These are phyloP conservation scores for Astrothelium subdiscretum DNA, from an alignment of 495 filamentous ascomycete genomes.

Conservation along the genomic window DNA sequence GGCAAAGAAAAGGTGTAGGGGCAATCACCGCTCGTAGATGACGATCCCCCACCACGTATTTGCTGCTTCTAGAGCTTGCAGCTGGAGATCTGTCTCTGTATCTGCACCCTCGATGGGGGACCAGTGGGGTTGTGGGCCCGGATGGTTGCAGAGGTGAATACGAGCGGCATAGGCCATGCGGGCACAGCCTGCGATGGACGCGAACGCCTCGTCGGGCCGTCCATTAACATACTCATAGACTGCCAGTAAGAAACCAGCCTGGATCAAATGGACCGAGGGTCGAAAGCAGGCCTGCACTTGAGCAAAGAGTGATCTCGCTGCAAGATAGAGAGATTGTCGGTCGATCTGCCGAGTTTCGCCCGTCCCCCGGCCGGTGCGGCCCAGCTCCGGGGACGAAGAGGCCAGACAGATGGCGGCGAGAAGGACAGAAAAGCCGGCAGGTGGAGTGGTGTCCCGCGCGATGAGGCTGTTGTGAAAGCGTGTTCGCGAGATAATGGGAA, in stretches of 20 bases:
- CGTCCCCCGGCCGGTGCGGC: not conserved
- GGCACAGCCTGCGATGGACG: conserved; percentile 23
- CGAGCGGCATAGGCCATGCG: conserved; percentile 21
- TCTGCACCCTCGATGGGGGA: not conserved
- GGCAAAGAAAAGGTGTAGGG: conserved; percentile 6
- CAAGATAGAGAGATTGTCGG: conserved; percentile 24
- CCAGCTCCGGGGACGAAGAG: conserved; percentile 16
- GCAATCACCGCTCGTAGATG: conserved; percentile 23
- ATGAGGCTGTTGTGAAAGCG: conserved; percentile 23
- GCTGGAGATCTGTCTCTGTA: conserved; percentile 1
- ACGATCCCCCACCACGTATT: conserved; percentile 32
- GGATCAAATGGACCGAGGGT: conserved; percentile 24
- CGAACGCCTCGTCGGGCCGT: conserved; percentile 20
- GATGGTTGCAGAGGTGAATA: conserved; percentile 13
- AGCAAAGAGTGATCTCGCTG: conserved; percentile 26
- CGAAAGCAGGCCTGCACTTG: conserved; percentile 24
- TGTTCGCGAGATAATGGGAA: conserved; percentile 29
- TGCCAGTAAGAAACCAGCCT: conserved; percentile 26
- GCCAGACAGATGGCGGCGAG: conserved; percentile 30
- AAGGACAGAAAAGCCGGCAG: conserved; percentile 26
- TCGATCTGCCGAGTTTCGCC: conserved; percentile 7
- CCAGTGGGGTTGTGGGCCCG: not conserved
- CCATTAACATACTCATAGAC: conserved; percentile 24
- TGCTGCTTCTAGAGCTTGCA: conserved; percentile 19
- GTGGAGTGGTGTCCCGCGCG: conserved; percentile 10